Evolutionary conservation across 2,329 filamentous ascomycete species (phyloP).

Genomic region (Periconia sp.): DNA sequence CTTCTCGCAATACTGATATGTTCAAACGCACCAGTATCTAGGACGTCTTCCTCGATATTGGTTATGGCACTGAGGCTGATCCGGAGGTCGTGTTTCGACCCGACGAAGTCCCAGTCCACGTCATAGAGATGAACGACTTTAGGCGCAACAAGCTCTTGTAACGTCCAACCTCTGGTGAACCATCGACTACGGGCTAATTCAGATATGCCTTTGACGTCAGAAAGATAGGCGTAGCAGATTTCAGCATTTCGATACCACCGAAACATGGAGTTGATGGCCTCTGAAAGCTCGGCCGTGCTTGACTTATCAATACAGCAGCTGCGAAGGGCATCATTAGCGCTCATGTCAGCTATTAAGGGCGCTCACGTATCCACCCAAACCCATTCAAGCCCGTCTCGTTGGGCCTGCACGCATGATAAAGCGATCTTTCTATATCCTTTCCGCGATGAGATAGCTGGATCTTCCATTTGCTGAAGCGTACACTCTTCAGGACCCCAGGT

Average conservation of each 20-base stretch:
- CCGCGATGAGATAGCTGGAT: too few relatives aligned
- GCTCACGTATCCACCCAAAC: too few relatives aligned
- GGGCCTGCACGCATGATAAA: too few relatives aligned
- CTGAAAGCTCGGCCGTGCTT: not conserved
- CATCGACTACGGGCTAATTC: not conserved
- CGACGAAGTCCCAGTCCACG: slow-evolving; percentile 7
- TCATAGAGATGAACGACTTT: slow-evolving; percentile 9
- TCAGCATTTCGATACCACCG: slow-evolving; percentile 1
- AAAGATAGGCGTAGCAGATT: slow-evolving; percentile 1
- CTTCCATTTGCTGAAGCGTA: too few relatives aligned
- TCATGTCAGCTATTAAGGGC: too few relatives aligned
- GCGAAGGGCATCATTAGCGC: too few relatives aligned
- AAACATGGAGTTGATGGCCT: slow-evolving; percentile 2
- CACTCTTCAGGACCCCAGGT: too few relatives aligned
- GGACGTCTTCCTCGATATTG: slow-evolving; percentile 3
- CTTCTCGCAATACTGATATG: slow-evolving; percentile 19
- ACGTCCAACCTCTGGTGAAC: slow-evolving; percentile 2
- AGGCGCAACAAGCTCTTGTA: slow-evolving; percentile 14
- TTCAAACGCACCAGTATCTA: slow-evolving; percentile 1
- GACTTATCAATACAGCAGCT: not conserved
- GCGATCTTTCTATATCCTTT: too few relatives aligned
- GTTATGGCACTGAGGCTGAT: not conserved
- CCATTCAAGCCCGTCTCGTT: too few relatives aligned
- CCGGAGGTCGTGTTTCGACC: slow-evolving; percentile 8
- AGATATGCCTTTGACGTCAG: not conserved